Base-by-base conservation (phyloP, 192 early-diverging fungal species). In the Backusella sp. region DNA sequence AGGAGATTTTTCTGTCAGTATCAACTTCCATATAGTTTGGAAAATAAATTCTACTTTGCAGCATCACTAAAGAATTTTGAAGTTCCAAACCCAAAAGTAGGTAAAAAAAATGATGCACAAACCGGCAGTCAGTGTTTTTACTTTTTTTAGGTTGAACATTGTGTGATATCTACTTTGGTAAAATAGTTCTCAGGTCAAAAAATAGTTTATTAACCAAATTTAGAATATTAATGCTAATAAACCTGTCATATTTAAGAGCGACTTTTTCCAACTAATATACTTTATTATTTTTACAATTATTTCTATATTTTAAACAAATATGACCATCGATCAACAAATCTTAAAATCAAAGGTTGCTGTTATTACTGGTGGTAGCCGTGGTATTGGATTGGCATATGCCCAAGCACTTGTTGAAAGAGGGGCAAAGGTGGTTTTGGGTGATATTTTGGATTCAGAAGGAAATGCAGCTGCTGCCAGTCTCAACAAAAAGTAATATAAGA, bases 311-410 rank as follows among this genome's bases (percentile, higher is more conserved):
- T 26, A 59, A 59, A 59, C 53, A 59, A 59, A 59, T 21, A 59
- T 62, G 56, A 11, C 56, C n/a, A 12, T 37, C 32, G 32, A 41
- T 73, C 44, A 62, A 28, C 21, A 62, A 26, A 62, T 11, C 6
- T 62, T 62, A 28, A 23, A 62, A 62, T 62, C 56, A 26, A 79
- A 79, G 32, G 73, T 79, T 34, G 73, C 73, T 9, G 66, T 79
- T 8, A 74, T 79, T 17, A 79, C 77, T 17, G 77, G 77, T 46
- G 77, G 49, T 3, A 70, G 66, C 46, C 44, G 73, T 19, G 77
- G 73, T 65, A 70, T 74, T 17, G 77, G 73, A 11, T 28, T 42
- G 12, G 77, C 73, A 6, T 67, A 59, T 26, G 68, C 68, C 17
- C 32, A 62, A 12, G 77, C 73, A 53, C 35, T 79, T 4, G 52